Evolutionary conservation across 2,329 filamentous ascomycete species (phyloP).

Genomic region (Pseudopyricularia javanii): DNA sequence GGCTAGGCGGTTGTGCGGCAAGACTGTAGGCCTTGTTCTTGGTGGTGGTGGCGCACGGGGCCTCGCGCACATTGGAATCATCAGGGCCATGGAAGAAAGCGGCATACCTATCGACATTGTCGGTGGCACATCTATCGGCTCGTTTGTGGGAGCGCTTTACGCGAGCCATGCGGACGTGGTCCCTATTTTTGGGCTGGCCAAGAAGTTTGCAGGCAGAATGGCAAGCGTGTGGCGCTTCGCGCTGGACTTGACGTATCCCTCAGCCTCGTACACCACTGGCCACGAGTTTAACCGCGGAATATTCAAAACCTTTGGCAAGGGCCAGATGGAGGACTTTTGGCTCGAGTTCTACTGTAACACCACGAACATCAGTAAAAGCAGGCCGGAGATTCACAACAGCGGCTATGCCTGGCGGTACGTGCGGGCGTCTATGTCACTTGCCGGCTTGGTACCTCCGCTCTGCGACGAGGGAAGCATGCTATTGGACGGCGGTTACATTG

Average conservation of each 20-base stretch:
- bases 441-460: constrained; percentile 80
- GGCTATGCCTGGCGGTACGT: constrained; percentile 98
- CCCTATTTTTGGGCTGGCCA: constrained; percentile 90
- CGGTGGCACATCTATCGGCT: constrained; percentile 90
- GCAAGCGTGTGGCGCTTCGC: constrained; percentile 98
- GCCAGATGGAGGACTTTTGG: constrained; percentile 98
- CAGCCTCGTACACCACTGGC: constrained; percentile 91
- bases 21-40: constrained; percentile 86
- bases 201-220: constrained; percentile 98
- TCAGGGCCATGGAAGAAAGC: constrained; percentile 87
- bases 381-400: constrained; percentile 84
- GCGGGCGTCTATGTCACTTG: constrained; percentile 90
- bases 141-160: constrained; percentile 91
- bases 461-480: constrained; percentile 97
- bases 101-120: constrained; percentile 93
- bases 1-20: constrained; percentile 79
- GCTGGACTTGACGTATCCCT: constrained; percentile 89
- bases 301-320: constrained; percentile 95
- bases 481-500: constrained; percentile 89
- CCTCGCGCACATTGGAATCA: constrained; percentile 86
- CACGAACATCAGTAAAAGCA: constrained; percentile 92
- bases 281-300: constrained; percentile 99
- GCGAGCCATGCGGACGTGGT: constrained; percentile 94
- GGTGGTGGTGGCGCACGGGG: constrained; percentile 89
- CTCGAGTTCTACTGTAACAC: constrained; percentile 98